Evolutionary conservation across 129 eudicot genomes (phyloP).

Genomic region (Helianthus annuus): HanXRQr2.0-SUNRISE NC_035440.2:129989819-129990318

Average conservation of each 20-base stretch:
- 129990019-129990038: slow-evolving; percentile 4
- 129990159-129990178: slow-evolving; percentile 59
- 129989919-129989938: too few relatives aligned
- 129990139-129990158: slow-evolving; percentile 67
- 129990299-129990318: slow-evolving; percentile 16
- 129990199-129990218: slow-evolving; percentile 43
- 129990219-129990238: slow-evolving; percentile 26
- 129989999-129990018: slow-evolving; percentile 13
- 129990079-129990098: slow-evolving; percentile 24
- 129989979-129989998: background rate
- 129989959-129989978: background rate
- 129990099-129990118: slow-evolving; percentile 19
- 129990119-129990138: slow-evolving; percentile 65
- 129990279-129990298: slow-evolving; percentile 18
- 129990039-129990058: slow-evolving; percentile 8
- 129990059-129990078: slow-evolving; percentile 6
- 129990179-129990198: slow-evolving; percentile 81
- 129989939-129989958: too few relatives aligned
- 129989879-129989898: too few relatives aligned
- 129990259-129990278: slow-evolving; percentile 20
- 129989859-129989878: too few relatives aligned
- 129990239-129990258: slow-evolving; percentile 19
- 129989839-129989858: too few relatives aligned
- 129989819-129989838: too few relatives aligned
- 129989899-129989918: too few relatives aligned